phyloP scores from a whole-genome alignment of 2,329 filamentous ascomycete species.

The Ophiosphaerella narmari region DNA sequence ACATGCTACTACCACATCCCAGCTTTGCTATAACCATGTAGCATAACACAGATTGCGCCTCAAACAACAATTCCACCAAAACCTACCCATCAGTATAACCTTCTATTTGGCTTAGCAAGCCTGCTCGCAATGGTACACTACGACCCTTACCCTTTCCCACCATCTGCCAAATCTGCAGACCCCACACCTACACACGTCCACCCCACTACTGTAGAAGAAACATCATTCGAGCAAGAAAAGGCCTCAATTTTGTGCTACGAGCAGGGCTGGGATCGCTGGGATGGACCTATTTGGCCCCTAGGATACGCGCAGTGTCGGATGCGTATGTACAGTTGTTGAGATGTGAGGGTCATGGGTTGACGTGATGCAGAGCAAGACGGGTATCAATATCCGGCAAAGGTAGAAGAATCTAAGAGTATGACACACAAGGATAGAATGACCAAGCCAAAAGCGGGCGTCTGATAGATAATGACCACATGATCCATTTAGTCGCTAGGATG shows the following conservation, averaged over 20 bases:
- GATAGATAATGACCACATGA: too few relatives aligned
- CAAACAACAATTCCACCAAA: too few relatives aligned
- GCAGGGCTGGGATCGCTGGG: constrained; percentile 32
- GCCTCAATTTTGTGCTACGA: constrained; percentile 30
- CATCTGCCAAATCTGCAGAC: constrained; percentile 9
- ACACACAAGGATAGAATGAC: not conserved
- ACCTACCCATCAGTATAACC: not conserved
- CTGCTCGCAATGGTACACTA: constrained; percentile 4
- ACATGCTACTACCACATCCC: too few relatives aligned
- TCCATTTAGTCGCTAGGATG: too few relatives aligned
- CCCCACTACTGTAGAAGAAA: constrained; percentile 13
- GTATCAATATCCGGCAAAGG: not conserved
- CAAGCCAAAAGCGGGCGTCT: too few relatives aligned
- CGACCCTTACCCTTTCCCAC: not conserved
- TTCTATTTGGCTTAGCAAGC: not conserved
- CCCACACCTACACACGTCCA: constrained; percentile 7
- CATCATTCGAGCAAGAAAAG: constrained; percentile 29
- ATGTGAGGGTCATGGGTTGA: constrained; percentile 13
- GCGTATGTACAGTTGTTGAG: constrained; percentile 7
- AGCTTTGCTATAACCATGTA: too few relatives aligned
- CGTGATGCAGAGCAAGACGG: not conserved
- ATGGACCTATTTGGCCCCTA: constrained; percentile 29
- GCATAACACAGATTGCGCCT: too few relatives aligned
- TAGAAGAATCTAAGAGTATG: not conserved
- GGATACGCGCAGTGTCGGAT: constrained; percentile 22